Conservation (phyloP, 257 asterid species). For the Nicotiana paniculata region DNA sequence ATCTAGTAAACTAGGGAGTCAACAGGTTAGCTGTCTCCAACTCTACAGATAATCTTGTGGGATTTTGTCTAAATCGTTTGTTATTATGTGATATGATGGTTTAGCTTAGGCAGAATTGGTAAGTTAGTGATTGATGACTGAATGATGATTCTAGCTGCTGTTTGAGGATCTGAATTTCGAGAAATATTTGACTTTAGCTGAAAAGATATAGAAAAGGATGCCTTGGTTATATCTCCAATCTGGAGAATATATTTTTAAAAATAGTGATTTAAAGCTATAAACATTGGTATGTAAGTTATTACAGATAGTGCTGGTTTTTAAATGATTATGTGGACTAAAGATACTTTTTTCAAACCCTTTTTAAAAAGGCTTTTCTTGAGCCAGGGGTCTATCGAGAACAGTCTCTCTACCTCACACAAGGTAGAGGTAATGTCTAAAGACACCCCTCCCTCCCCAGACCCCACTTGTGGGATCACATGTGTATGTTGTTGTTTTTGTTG, state of each 20-base stretch:
- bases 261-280: neutral
- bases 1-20: neutral
- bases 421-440: too few species aligned
- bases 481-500: neutral
- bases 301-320: neutral
- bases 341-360: too few species aligned
- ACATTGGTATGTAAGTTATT: neutral
- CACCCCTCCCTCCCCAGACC: too few species aligned
- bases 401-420: too few species aligned
- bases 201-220: neutral
- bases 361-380: too few species aligned
- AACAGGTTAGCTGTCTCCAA: neutral
- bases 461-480: too few species aligned
- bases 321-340: neutral
- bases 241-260: neutral
- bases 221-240: neutral
- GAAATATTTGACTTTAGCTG: neutral
- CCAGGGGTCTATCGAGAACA: too few species aligned
- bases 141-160: slow-evolving; percentile 12
- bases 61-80: neutral
- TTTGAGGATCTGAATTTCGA: neutral
- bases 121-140: too few species aligned
- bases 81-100: neutral
- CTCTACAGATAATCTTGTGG: slow-evolving; percentile 5
- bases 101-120: neutral